Evolutionary conservation across 2,329 filamentous ascomycete species (phyloP), one percentile per base, ranked within the genome.

Genomic region (Exserohilum turcica): DNA sequence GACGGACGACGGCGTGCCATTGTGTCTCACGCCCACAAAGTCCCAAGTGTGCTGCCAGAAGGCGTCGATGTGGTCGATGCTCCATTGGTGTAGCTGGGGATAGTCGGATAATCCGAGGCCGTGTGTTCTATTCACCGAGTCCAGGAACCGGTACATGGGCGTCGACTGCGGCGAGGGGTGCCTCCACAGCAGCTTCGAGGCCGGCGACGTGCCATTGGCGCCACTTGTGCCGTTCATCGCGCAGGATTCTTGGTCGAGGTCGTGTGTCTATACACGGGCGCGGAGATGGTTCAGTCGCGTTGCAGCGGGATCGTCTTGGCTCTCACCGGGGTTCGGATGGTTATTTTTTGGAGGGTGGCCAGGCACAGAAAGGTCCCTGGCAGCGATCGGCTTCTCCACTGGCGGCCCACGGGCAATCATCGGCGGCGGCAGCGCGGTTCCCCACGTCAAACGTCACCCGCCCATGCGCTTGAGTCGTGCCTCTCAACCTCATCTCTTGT

Each of bases 31-130:
- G 37, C 89, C 89, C 2, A 89, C 89, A 74, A 89, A 92, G 36
- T 89, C 80, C 92, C 92, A 97, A 8, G 91, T 83, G 49, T 92
- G 87, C 43, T 83, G 86, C 93, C 93, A 97, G 73, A 97, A 96
- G 1, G 82, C 78, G 19, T 86, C 82, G 6, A 91, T 82, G 63
- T 93, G 81, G 6, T 88, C 83, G 59, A 94, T 82, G 61, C 91
- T 96, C 93, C 93, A 97, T 70, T 83, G 78, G 77, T 93, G 89
- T 7, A 97, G 82, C n/a, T 85, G 85, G 16, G 86, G 77, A 68
- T 96, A 96, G 57, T 80, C 84, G 15, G 80, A 71, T 40, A 94
- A 79, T 18, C 79, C 71, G 50, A 91, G 74, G 9, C 78, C 75
- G 67, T 92, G 84, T 65, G 88, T 89, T 56, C 82, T 71, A 74